Base-by-base conservation (phyloP, 2,329 filamentous ascomycete species). In the Amauroascus niger region DNA sequence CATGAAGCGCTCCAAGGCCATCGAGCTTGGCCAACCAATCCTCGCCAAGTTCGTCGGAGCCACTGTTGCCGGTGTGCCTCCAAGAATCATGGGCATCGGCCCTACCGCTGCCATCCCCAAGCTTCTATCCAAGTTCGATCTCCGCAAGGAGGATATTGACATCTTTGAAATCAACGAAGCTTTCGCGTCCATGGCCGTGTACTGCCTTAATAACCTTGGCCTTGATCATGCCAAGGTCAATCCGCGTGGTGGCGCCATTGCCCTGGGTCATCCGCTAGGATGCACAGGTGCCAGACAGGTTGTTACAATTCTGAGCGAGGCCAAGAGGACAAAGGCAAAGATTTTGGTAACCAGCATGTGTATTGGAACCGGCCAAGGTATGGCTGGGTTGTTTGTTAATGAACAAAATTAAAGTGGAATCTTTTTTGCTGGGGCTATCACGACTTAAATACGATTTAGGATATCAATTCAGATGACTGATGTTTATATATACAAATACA, bases 171-270 rank as follows among this genome's bases (percentile, higher is more conserved):
- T 98, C 67, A 98, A 98, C 76, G 93, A 98, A 79, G 93, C 93
- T 1, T 98, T 98, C 65, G 91, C 90, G 20, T 93, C 87, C 50
- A 97, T 97, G 93, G 90, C 88, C 1, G 90, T 96, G 28, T 97
- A 96, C 79, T 95, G 89, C 73, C 74, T 86, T 53, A 78, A 88
- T 64, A 81, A 91, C 70, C 64, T 76, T 8, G 64, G 80, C 65
- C 52, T 82, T 69, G 79, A 83, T 58, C 73, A 80, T 50, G 81
- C 80, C 16, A 84, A 80, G 72, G 84, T 97, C n/a, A 97, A 97
- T 72, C 89, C 89, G 0, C 87, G 93, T 56, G 91, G 91, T 52
- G 91, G 91, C 32, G 91, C 91, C 1, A 96, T 96, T 69, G 91
- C 91, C 6, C 71, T 96, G 30, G 91, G 91, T 1, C 91, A 96